phyloP scores from a whole-genome alignment of 176 grass and related monocot genomes.

The Carex parvula region DNA sequence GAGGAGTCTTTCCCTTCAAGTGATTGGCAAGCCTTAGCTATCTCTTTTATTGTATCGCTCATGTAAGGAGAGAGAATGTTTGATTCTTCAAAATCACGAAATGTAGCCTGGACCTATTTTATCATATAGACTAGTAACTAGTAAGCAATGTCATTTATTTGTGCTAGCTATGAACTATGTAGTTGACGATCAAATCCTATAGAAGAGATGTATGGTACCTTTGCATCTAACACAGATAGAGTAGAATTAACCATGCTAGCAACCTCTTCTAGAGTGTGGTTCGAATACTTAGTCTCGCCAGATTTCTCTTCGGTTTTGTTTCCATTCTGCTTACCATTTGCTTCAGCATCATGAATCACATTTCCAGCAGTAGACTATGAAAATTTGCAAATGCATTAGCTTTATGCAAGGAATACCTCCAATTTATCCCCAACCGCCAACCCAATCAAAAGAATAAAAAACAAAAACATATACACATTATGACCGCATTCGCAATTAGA shows the following conservation, averaged over 20 bases:
- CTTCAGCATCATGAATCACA: constrained; percentile 78
- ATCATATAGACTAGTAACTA: constrained; percentile 10
- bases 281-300: constrained; percentile 78
- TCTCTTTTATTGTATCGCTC: constrained; percentile 81
- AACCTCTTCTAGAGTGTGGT: constrained; percentile 92
- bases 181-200: background rate
- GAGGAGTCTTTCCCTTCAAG: constrained; percentile 94
- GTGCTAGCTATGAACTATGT: background rate
- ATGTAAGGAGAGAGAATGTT: constrained; percentile 81
- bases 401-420: background rate
- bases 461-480: background rate
- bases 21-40: constrained; percentile 77
- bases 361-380: constrained; percentile 70
- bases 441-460: background rate
- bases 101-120: constrained; percentile 81
- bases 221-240: constrained; percentile 65
- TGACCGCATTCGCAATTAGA: background rate
- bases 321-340: constrained; percentile 46
- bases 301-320: constrained; percentile 73
- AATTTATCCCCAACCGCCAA: background rate
- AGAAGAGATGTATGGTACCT: constrained; percentile 41
- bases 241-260: constrained; percentile 77
- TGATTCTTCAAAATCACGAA: constrained; percentile 94
- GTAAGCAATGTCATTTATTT: constrained; percentile 8
- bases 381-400: constrained; percentile 16